phyloP scores from a whole-genome alignment of 345 rosid species.

The Melaleuca alternifolia region DNA sequence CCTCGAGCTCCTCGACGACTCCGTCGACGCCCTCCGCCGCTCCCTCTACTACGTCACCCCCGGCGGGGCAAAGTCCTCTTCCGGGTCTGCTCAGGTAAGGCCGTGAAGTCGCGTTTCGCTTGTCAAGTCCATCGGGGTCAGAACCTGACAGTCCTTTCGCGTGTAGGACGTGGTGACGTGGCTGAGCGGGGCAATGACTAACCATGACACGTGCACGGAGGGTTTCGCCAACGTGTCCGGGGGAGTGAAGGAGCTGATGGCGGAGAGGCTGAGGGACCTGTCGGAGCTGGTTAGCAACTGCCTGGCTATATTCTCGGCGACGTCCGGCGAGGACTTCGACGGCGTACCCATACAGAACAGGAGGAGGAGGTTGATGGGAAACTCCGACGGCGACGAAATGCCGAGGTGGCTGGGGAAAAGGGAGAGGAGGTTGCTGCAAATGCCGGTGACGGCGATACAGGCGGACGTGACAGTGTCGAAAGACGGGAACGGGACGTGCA shows the following conservation, averaged over 20 bases:
- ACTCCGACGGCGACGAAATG: conserved; percentile 3
- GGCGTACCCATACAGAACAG: conserved; percentile 89
- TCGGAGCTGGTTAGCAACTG: conserved; percentile 91
- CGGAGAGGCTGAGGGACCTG: conserved; percentile 45
- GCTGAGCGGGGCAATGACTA: conserved; percentile 90
- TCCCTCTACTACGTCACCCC: conserved; percentile 45
- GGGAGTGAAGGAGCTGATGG: conserved; percentile 56
- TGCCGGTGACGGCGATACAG: conserved; percentile 49
- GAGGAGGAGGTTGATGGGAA: conserved; percentile 17
- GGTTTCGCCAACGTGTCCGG: conserved; percentile 56
- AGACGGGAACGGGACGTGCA: conserved; percentile 78
- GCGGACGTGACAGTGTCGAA: conserved; percentile 81
- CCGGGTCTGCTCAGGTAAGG: neutral
- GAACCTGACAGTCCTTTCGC: neutral
- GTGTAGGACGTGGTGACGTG: conserved; percentile 71
- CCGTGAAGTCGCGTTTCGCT: neutral
- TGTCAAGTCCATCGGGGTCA: conserved; percentile 1
- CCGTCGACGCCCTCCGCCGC: conserved; percentile 67
- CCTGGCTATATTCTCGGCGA: conserved; percentile 61
- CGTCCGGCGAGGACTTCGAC: conserved; percentile 37
- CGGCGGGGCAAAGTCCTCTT: neutral
- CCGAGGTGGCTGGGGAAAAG: conserved; percentile 63
- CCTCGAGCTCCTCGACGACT: conserved; percentile 80
- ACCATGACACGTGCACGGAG: conserved; percentile 89
- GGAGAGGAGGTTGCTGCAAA: conserved; percentile 45